Evolutionary conservation across 768 basidiomycete genomes (phyloP), one percentile per base, ranked within the genome.

Genomic region (Butyriboletus loyo): DNA sequence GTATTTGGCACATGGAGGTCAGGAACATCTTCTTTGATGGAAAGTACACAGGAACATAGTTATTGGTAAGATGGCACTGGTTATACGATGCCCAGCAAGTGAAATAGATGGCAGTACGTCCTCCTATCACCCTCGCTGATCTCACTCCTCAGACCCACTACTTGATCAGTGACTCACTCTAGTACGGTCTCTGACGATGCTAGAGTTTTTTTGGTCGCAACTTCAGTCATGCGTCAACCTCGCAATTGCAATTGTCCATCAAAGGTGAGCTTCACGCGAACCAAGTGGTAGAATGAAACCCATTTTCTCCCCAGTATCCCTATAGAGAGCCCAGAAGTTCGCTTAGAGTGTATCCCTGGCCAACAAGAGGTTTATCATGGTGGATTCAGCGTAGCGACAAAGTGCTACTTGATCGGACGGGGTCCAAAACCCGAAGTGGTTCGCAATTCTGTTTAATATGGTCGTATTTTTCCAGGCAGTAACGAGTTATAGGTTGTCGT

Each of bases 351-450:
- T n/a, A 50, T 59, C 22, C 57, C 57, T 21, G 57, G 49, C 1
- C 19, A 37, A 37, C 49, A 9, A 27, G 44, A 55, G 15, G 17
- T 59, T 9, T 59, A 32, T 19, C 35, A 50, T 4, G 58, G 58
- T 1, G 58, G 52, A 13, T 59, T 59, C 49, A 51, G 45, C n/a
- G 0, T 48, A 17, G 37, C 43, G 22, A 21, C 36, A 34, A 55
- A 51, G 38, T 55, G 46, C 8, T 21, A 45, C 15, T 5, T 59
- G 25, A 22, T 58, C 21, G 41, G 52, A 27, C 47, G 41, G 1
- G 34, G 41, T 22, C 21, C 30, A 30, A 37, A 45, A 11, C 57
- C 52, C 10, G 50, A 59, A 50, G 53, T 54, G 53, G 57, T 59
- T 21, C 40, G 55, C 11, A 30, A 21, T n/a, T 22, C 22, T 5